A percentile compares a stretch with the other conserved stretches of the same genome.
Conservation (phyloP, 345 rosid genomes). For the Euclidium syriacum region DNA sequence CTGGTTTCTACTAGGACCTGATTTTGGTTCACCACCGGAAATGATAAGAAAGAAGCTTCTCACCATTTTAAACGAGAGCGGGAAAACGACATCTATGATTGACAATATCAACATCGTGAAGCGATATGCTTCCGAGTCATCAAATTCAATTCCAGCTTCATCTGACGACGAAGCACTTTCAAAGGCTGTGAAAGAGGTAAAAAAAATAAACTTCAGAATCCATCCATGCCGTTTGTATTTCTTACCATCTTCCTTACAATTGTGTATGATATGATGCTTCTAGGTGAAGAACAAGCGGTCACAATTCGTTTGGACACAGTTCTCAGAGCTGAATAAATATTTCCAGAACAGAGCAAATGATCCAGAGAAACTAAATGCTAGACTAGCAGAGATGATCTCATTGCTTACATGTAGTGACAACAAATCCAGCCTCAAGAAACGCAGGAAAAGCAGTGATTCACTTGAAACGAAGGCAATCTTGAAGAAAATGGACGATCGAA, state of each 20-base stretch:
- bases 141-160: constrained; percentile 72
- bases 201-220: constrained; percentile 4
- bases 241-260: background rate
- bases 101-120: constrained; percentile 67
- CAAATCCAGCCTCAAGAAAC: constrained; percentile 34
- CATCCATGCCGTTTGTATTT: background rate
- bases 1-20: constrained; percentile 60
- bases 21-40: constrained; percentile 76
- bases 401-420: constrained; percentile 69
- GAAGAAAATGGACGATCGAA: constrained; percentile 46
- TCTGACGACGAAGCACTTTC: constrained; percentile 81
- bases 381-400: constrained; percentile 75
- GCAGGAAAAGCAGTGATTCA: constrained; percentile 37
- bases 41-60: constrained; percentile 62
- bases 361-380: constrained; percentile 50
- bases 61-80: constrained; percentile 54
- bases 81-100: constrained; percentile 68
- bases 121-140: constrained; percentile 63
- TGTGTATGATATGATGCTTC: constrained; percentile 18
- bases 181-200: constrained; percentile 79
- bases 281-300: constrained; percentile 65
- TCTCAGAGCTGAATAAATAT: constrained; percentile 71
- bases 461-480: constrained; percentile 62
- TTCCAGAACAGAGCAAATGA: constrained; percentile 61
- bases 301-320: constrained; percentile 86